These are phyloP conservation scores for Quillaja saponaria DNA, from an alignment of 306 rosid species.

Conservation along the genomic window DNA sequence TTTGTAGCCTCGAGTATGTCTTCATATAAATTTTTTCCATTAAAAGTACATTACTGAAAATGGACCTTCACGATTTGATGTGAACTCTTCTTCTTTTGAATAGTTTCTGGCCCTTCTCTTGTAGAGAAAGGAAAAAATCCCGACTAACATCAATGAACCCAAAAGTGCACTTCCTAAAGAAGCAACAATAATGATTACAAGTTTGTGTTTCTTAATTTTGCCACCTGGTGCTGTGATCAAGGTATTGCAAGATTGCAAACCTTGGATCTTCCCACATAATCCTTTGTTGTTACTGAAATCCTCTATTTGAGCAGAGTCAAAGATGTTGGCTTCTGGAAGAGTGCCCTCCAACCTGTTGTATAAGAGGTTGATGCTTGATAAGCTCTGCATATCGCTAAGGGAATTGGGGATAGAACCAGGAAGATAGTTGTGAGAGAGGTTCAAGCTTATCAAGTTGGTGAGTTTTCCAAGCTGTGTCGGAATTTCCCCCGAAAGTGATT, in stretches of 20 bases:
- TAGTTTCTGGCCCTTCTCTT: neutral
- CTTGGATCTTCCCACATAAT: too few species aligned
- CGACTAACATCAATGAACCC: too few species aligned
- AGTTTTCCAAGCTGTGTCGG: constrained; percentile 30
- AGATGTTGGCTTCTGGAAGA: constrained; percentile 27
- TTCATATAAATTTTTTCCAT: too few species aligned
- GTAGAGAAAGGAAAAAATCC: neutral
- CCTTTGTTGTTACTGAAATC: too few species aligned
- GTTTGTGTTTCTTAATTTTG: neutral
- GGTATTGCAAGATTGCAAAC: too few species aligned
- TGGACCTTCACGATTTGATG: neutral
- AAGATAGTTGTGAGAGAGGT: too few species aligned
- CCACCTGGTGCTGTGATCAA: neutral
- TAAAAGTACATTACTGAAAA: constrained; percentile 19
- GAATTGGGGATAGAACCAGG: too few species aligned
- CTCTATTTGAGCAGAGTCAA: constrained; percentile 7
- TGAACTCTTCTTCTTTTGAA: neutral
- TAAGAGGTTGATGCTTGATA: constrained; percentile 27
- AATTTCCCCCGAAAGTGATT: constrained; percentile 28
- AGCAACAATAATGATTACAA: constrained; percentile 9
- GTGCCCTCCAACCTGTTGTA: constrained; percentile 37
- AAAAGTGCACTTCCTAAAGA: constrained; percentile 10
- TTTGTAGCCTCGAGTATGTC: too few species aligned
- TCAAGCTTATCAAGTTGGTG: constrained; percentile 17
- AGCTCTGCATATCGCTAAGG: constrained; percentile 25